Conservation (phyloP, 495 filamentous ascomycete genomes). For the Tuber borchii region DNA sequence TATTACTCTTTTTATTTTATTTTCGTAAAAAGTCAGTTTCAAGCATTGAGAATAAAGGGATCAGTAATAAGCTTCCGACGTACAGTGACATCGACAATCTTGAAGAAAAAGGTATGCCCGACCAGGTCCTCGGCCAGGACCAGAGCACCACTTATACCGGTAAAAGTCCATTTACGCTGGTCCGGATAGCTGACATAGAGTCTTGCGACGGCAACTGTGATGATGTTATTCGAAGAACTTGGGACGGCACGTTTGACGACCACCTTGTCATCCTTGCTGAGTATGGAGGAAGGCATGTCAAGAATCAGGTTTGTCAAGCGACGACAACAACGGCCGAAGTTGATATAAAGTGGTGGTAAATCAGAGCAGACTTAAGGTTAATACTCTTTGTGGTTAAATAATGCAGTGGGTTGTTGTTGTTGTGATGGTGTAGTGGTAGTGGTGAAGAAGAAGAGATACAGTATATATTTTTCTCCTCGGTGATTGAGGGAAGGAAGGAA, state of each 20-base stretch:
- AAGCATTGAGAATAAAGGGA: constrained; percentile 2
- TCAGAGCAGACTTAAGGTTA: background rate
- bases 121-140: constrained; percentile 91
- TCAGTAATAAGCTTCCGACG: constrained; percentile 42
- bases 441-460: background rate
- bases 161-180: constrained; percentile 81
- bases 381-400: background rate
- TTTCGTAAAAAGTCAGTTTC: background rate
- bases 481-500: background rate
- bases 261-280: constrained; percentile 86
- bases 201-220: constrained; percentile 82
- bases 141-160: constrained; percentile 85
- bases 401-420: background rate
- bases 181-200: constrained; percentile 92
- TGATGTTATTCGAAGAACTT: constrained; percentile 89
- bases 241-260: constrained; percentile 86
- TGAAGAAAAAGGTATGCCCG: constrained; percentile 92
- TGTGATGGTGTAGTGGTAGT: background rate
- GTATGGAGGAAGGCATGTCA: constrained; percentile 64
- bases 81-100: constrained; percentile 93
- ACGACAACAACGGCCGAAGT: background rate
- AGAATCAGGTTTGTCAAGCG: background rate
- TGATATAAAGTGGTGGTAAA: background rate
- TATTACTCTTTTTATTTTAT: constrained; percentile 49
- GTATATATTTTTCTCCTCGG: constrained; percentile 1